Evolutionary conservation across 768 basidiomycete genomes (phyloP), one percentile per base, ranked within the genome.

Genomic region (Lactifluus echinatus): DNA sequence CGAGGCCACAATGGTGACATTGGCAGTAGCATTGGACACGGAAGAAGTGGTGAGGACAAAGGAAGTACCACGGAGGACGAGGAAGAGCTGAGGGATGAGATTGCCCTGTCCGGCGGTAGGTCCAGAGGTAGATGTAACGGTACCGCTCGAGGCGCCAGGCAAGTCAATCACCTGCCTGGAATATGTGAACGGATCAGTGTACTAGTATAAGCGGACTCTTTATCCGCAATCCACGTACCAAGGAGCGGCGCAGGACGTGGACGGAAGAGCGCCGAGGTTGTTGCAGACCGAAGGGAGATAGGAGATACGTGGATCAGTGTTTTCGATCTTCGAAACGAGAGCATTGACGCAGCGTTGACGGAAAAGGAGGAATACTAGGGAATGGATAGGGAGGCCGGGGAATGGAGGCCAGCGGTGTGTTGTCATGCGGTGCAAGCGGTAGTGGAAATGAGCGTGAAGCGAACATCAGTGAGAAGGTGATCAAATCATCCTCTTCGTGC

Each of bases 51-150:
- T 45, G 52, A 63, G 58, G 26, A 51, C 24, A 26, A 64, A 56
- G 21, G 59, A 63, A n/a, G 55, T 57, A 21, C 63, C 63, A 28
- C 62, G 57, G 21, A 64, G 43, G 37, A 56, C 48, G 55, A 64
- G 62, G 59, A 64, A 64, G 31, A 64, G 47, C 46, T 64, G 63
- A 43, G 63, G 63, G 45, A 58, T 39, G 49, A 64, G 29, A 37
- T 42, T 46, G n/a, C 49, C 47, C 1, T 17, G 34, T 3, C 40
- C 57, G 14, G 44, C 7, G 28, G 40, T 48, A 23, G 63, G 62
- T 11, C 63, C 63, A 34, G 46, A 44, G 40, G 63, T 64, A n/a
- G 62, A 55, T 14, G 63, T 60, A 5, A 64, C 63, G 29, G 62
- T 55, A 39, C 62, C 62, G 36, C 53, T 50, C 2, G 62, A 57